Percentiles rank a stretch among this genome's conserved stretches.
Conservation (phyloP, 768 basidiomycete genomes). For the Pleurotus pulmonarius region DNA sequence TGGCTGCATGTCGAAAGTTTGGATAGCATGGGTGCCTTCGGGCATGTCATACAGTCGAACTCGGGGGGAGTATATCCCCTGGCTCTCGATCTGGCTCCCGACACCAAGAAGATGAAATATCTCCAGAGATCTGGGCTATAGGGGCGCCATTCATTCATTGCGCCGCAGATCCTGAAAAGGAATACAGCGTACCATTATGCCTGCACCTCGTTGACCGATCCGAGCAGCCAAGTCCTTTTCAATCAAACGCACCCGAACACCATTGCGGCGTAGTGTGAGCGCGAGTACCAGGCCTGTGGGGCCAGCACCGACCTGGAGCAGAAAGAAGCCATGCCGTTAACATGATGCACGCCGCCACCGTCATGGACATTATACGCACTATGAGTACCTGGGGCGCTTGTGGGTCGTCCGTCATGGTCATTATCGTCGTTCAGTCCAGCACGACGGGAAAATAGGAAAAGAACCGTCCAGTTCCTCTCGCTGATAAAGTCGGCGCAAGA, state of each 20-base stretch:
- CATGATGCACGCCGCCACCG: neutral
- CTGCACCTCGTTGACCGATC: conserved; percentile 17
- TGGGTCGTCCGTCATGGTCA: neutral
- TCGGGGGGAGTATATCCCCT: conserved; percentile 13
- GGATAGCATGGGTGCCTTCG: conserved; percentile 9
- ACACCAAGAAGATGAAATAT: conserved; percentile 24
- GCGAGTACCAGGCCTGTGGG: conserved; percentile 43
- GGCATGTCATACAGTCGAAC: conserved; percentile 16
- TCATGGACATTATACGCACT: neutral
- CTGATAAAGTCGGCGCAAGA: neutral
- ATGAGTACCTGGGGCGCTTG: conserved; percentile 4
- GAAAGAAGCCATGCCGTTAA: neutral
- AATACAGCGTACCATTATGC: conserved; percentile 15
- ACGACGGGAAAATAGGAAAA: neutral
- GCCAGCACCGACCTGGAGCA: conserved; percentile 39
- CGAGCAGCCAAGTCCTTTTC: conserved; percentile 34
- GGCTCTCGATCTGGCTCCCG: conserved; percentile 14
- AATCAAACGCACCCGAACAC: conserved; percentile 47
- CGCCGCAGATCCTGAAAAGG: neutral
- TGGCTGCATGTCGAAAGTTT: conserved; percentile 18
- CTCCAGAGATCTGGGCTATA: conserved; percentile 24
- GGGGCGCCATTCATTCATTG: neutral
- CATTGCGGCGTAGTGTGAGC: conserved; percentile 37
- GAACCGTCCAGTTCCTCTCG: neutral
- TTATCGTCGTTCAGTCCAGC: neutral